A percentile compares a stretch with the other conserved stretches of the same genome.
Conservation (phyloP, 129 eudicot species). For the Gnaphalium uliginosum region DNA sequence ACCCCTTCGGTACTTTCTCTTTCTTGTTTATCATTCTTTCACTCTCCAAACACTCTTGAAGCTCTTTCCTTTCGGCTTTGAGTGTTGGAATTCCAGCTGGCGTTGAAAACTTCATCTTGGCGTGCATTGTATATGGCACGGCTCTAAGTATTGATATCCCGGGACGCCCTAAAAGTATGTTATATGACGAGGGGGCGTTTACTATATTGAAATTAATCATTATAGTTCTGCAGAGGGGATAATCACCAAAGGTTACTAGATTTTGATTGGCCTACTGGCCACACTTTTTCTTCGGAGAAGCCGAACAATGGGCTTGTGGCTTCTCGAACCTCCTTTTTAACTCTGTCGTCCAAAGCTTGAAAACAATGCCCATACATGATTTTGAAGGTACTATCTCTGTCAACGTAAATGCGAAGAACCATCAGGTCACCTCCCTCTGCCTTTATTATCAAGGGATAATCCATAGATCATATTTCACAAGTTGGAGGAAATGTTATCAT, state of each 20-base stretch:
- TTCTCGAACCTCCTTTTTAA: too few relatives aligned
- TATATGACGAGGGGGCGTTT: rapidly evolving
- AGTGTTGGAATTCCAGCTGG: neutral
- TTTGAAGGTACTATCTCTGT: neutral
- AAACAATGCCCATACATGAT: neutral
- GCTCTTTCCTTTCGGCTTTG: neutral
- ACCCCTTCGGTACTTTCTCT: rapidly evolving
- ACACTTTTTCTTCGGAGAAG: neutral
- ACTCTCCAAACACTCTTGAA: neutral
- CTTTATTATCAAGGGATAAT: neutral
- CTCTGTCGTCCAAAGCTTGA: too few relatives aligned
- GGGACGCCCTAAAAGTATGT: neutral
- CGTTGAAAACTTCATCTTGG: neutral
- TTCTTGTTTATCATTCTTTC: too few relatives aligned
- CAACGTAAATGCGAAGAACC: neutral
- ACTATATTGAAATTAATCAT: too few relatives aligned
- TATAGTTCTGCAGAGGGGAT: neutral
- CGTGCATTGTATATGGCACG: neutral
- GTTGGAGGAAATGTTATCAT: neutral
- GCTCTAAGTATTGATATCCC: neutral
- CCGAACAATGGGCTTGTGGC: too few relatives aligned
- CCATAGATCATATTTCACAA: neutral
- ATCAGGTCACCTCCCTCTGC: neutral
- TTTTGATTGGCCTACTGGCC: neutral
- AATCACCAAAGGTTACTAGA: neutral